Evolutionary conservation across 805 yeast species (phyloP), one percentile per base, ranked within the genome.

Genomic region (Debaryomyces castellii): DNA sequence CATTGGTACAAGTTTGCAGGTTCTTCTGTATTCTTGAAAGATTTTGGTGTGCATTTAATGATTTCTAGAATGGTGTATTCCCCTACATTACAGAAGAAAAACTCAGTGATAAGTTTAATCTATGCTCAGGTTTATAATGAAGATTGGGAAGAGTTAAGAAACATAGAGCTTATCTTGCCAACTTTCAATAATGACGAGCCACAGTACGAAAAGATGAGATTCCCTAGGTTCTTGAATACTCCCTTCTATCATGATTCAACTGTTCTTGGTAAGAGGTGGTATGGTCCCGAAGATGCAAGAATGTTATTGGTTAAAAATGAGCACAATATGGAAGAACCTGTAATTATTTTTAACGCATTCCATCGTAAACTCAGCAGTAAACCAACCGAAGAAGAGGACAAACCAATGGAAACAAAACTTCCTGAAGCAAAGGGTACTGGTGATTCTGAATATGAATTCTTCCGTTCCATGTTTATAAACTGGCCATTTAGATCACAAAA

Each of bases 1-100:
- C 57, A 62, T 43, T 67, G 73, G 73, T 57, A 53, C 40, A 55
- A 63, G 36, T 59, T 66, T 44, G 64, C 62, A 2, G 71, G 71
- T 1, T 56, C 70, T 8, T 57, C 65, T 2, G 66, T 63, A 2
- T 66, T 63, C 63, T 50, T 67, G 14, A 54, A 62, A 36, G 62
- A 66, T n/a, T 66, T 57, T 40, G 57, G 66, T 6, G 58, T 64
- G 8, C 68, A 67, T 46, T 58, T 52, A 17, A 59, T 62, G 63
- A 60, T 64, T 5, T 59, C 66, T 23, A 47, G 71, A 43, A 43
- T 67, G 9, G 50, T 64, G 11, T 66, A 49, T 46, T 50, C 62
- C 11, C 62, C 64, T 5, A 24, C 48, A 18, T 63, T 62, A 10
- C 45, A 39, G 3, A 57, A 61, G 33, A 57, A 64, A 39, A 48